phyloP scores from a whole-genome alignment of 2,329 filamentous ascomycete species.

The Balansia obtecta region DNA sequence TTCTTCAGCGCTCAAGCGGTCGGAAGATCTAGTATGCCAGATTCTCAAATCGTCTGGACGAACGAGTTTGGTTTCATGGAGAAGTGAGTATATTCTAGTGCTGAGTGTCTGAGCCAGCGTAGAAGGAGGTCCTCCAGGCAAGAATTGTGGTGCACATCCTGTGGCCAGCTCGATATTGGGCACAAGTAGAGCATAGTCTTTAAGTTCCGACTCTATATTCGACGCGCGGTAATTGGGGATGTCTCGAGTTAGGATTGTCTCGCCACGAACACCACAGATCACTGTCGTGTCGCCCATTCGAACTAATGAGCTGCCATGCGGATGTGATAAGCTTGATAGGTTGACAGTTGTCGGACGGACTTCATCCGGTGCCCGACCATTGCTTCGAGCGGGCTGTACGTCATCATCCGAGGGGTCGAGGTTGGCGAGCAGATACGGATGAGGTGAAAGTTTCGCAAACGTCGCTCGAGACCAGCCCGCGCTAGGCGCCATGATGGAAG shows the following conservation, averaged over 20 bases:
- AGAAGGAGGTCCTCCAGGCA: conserved; percentile 73
- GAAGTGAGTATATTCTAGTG: conserved; percentile 62
- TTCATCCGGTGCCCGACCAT: conserved; percentile 60
- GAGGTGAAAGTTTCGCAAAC: conserved; percentile 82
- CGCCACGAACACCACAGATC: conserved; percentile 84
- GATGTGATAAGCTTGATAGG: conserved; percentile 73
- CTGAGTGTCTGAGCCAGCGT: conserved; percentile 74
- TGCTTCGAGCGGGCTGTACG: conserved; percentile 53
- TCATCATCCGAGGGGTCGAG: conserved; percentile 49
- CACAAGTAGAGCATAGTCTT: conserved; percentile 63
- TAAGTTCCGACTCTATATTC: conserved; percentile 33
- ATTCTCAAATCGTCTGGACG: conserved; percentile 59
- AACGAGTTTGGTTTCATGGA: conserved; percentile 60
- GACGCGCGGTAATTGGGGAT: conserved; percentile 53
- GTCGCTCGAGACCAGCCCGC: conserved; percentile 46
- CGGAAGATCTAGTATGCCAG: conserved; percentile 43
- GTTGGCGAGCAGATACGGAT: conserved; percentile 81
- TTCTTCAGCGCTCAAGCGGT: conserved; percentile 34
- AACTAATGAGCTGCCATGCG: conserved; percentile 81
- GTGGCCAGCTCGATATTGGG: conserved; percentile 91
- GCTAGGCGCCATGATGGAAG: conserved; percentile 17
- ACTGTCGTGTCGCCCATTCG: conserved; percentile 81
- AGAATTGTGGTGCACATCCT: conserved; percentile 73
- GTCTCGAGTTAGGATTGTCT: conserved; percentile 64
- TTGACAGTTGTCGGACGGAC: conserved; percentile 66